Evolutionary conservation across 176 grass and related monocot genomes (phyloP).

Genomic region (Carex myosuroides): DNA sequence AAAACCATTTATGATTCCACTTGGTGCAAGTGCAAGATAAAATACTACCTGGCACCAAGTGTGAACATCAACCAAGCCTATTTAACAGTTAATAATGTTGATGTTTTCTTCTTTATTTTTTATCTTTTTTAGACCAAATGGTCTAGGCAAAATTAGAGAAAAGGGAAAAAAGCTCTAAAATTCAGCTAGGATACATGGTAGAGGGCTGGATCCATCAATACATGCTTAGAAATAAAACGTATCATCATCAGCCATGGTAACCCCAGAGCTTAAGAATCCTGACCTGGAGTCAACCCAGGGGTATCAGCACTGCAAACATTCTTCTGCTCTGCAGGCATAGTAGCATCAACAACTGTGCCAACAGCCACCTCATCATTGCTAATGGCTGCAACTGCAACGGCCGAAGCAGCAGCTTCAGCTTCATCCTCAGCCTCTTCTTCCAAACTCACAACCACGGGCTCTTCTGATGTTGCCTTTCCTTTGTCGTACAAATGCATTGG

Average conservation of each 20-base stretch:
- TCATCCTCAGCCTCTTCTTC: slow-evolving; percentile 64
- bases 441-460: slow-evolving; percentile 48
- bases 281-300: slow-evolving; percentile 46
- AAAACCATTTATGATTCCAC: background rate
- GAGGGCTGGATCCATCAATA: background rate
- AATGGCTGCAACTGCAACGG: slow-evolving; percentile 90
- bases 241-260: background rate
- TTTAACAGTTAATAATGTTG: background rate
- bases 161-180: background rate
- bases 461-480: slow-evolving; percentile 32
- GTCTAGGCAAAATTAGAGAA: background rate
- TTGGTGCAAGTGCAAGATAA: background rate
- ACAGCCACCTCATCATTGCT: slow-evolving; percentile 53
- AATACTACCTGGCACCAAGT: background rate
- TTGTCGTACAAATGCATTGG: slow-evolving; percentile 43
- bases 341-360: slow-evolving; percentile 43
- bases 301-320: slow-evolving; percentile 42
- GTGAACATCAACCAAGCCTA: background rate
- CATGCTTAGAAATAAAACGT: background rate
- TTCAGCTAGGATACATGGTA: background rate
- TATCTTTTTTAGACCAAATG: background rate
- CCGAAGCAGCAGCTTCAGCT: slow-evolving; percentile 81
- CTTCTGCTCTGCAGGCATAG: slow-evolving; percentile 47
- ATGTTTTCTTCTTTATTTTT: background rate
- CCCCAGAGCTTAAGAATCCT: slow-evolving; percentile 21